Conservation (phyloP, 2,329 filamentous ascomycete genomes). For the Aspergillus sp. region DNA sequence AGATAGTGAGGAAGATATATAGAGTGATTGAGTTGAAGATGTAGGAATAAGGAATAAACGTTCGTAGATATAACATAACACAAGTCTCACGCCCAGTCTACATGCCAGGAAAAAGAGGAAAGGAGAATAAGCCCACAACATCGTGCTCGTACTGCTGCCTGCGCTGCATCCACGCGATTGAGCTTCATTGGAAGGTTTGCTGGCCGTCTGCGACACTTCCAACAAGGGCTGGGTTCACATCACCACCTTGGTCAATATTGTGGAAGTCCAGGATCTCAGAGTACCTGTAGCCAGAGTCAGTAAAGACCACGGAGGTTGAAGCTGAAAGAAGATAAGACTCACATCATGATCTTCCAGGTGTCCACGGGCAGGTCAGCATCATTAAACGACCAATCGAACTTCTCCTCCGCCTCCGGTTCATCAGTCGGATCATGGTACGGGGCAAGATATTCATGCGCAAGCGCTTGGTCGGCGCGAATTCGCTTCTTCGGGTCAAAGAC, state of each 20-base stretch:
- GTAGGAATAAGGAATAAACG: conserved; percentile 20
- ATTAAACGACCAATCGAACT: conserved; percentile 99
- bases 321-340: conserved; percentile 43
- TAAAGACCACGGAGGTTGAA: background rate
- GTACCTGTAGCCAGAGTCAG: conserved; percentile 66
- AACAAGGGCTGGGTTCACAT: conserved; percentile 36
- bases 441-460: conserved; percentile 89
- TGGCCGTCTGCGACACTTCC: conserved; percentile 30
- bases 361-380: conserved; percentile 96
- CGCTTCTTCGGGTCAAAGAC: conserved; percentile 98
- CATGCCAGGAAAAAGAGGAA: conserved; percentile 24
- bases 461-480: conserved; percentile 81
- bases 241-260: conserved; percentile 71
- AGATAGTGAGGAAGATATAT: conserved; percentile 23
- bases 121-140: conserved; percentile 24
- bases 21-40: conserved; percentile 18
- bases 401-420: conserved; percentile 92
- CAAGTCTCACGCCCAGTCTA: conserved; percentile 27
- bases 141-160: conserved; percentile 25
- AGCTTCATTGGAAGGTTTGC: conserved; percentile 33
- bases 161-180: conserved; percentile 20
- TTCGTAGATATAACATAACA: conserved; percentile 28
- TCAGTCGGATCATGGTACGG: conserved; percentile 98
- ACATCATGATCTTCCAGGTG: conserved; percentile 99
- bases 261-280: conserved; percentile 99